Evolutionary conservation across 2,329 filamentous ascomycete genomes (phyloP), one percentile per base, ranked within the genome.

Genomic region (Colletotrichum endophyticum): DNA sequence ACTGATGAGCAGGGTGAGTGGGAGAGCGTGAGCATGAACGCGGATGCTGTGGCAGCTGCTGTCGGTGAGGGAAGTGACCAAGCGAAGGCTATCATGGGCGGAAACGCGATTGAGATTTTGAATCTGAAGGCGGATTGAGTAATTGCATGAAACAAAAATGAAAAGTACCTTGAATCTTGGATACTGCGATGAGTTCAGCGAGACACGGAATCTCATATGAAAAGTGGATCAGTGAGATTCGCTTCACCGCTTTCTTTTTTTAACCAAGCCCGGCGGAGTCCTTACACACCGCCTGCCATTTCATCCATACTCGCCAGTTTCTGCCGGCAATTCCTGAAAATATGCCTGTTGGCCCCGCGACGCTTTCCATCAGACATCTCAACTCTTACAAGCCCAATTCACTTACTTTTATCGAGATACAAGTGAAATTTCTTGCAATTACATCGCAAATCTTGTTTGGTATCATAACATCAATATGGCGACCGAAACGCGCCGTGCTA

Each of bases 1-100:
- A 88, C 86, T 44, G 91, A 92, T 66, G 91, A 92, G 74, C 88
- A 91, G 78, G 90, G 88, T 49, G 89, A 93, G 80, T 95, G 94
- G 94, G 89, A 93, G 80, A 95, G 94, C 81, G 93, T 95, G 5
- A 90, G 83, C 66, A 75, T 87, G 78, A 89, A 89, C 75, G 85
- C 84, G 1, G 83, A 86, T 8, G 91, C 92, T 8, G 91, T 93
- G n/a, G 83, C 86, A 19, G 86, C 85, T 12, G 88, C 90, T 0
- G 87, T 92, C 49, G 87, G 86, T 1, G 83, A 84, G 57, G 87
- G 88, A 6, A 86, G 86, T 16, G 81, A 85, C 8, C 85, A 86
- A 16, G 88, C 88, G 16, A 84, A 86, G n/a, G 89, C 85, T 25
- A 89, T 93, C 12, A 88, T 94, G 84, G 92, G 92, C 8, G 87